Base-by-base conservation (phyloP, 495 filamentous ascomycete genomes). In the Chaetomidium leptoderma region DNA sequence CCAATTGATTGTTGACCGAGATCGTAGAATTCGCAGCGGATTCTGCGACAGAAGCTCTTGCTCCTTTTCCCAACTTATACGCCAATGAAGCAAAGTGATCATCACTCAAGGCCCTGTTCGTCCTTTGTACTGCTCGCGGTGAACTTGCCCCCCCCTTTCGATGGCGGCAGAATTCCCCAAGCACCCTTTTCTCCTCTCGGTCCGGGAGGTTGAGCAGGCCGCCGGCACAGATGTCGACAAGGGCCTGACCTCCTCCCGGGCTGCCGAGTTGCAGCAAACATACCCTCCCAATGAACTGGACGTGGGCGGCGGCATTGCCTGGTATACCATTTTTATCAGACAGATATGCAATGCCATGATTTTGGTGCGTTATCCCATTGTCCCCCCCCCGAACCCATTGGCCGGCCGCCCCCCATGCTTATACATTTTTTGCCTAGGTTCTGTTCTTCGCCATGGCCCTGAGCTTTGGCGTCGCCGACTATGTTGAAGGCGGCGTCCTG, bases 371-470 rank as follows among this genome's bases (percentile, higher is more conserved):
- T 43, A 19, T 13, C 13, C 36, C 17, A 29, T 16, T 36, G 26
- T 42, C 21, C 24, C 39, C 26, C 24, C 6, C 16, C 35, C 46
- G 0, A 13, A 35, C 30, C 14, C 42, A 33, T 8, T 19, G 36
- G 13, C 44, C n/a, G 2, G 6, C 7, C 10, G 4, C 39, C 13
- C 26, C 44, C 53, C 58, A 58, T 65, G 39, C 35, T 66, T 46
- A 62, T 60, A 27, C 61, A 49, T 2, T n/a, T n/a, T n/a, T n/a
- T 37, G 7, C 16, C 11, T 55, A 90, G 86, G 87, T 96, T 35
- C 78, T 96, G 23, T 80, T 93, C 32, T 79, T 95, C 48, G 90
- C 89, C 58, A 93, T 93, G 88, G 84, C 78, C 33, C 75, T 95
- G 36, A 89, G 86, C 62, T 95, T 90, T 65, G 88, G 82, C 50